These are phyloP conservation scores for Colletotrichum theobromicola DNA, from an alignment of 2,329 filamentous ascomycete species.

Conservation along the genomic window DNA sequence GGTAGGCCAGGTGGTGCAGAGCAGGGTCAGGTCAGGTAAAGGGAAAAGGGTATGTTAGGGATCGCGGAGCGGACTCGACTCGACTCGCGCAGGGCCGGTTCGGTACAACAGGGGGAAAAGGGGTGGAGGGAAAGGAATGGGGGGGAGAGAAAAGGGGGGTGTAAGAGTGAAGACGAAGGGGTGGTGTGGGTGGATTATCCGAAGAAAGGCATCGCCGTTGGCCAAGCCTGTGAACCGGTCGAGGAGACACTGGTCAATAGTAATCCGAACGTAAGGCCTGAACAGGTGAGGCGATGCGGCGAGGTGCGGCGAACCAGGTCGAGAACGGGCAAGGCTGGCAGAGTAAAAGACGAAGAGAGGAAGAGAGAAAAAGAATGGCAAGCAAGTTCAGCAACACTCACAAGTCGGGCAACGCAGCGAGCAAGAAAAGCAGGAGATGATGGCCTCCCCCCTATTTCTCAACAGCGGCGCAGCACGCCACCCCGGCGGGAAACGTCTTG, in stretches of 20 bases:
- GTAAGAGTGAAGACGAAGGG: background rate
- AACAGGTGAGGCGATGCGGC: background rate
- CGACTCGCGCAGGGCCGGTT: background rate
- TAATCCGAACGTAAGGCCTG: background rate
- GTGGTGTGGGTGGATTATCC: background rate
- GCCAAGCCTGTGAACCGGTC: background rate
- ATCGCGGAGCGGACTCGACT: constrained; percentile 5
- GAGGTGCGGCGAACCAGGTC: background rate
- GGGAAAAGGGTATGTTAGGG: constrained; percentile 16
- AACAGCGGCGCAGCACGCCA: constrained; percentile 14
- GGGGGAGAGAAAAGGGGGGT: background rate
- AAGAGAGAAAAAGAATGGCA: background rate
- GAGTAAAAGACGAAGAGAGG: background rate
- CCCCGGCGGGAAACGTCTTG: constrained; percentile 1
- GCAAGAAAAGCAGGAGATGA: background rate
- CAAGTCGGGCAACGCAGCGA: background rate
- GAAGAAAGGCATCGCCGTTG: background rate
- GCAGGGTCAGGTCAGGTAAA: background rate
- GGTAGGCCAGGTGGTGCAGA: background rate
- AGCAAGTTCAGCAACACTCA: background rate
- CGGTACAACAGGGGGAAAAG: background rate
- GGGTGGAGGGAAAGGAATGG: background rate
- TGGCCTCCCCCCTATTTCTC: background rate
- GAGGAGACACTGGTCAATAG: background rate
- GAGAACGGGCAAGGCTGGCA: background rate